phyloP scores from a whole-genome alignment of 2,329 filamentous ascomycete species.

The Fusarium palustre region DNA sequence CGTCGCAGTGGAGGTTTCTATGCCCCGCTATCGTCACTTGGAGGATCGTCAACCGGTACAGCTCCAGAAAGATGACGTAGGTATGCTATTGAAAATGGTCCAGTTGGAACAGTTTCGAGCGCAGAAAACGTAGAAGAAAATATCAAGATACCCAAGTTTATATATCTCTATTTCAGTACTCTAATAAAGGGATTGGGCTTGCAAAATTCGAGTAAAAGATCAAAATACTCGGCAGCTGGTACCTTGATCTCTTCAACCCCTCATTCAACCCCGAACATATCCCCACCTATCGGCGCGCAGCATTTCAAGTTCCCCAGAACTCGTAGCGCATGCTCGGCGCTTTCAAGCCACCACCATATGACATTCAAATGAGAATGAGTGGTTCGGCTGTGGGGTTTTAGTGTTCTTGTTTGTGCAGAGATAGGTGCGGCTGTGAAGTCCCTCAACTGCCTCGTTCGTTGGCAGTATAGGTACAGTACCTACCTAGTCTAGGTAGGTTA shows the following conservation, averaged over 20 bases:
- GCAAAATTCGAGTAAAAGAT: not conserved
- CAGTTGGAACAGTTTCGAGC: not conserved
- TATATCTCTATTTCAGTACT: not conserved
- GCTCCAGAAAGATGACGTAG: constrained; percentile 38
- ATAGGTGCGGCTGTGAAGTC: constrained; percentile 33
- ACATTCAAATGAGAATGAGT: not conserved
- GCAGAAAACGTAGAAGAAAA: not conserved
- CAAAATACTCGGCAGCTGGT: not conserved
- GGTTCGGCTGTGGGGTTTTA: constrained; percentile 31
- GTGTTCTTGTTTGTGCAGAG: constrained; percentile 4
- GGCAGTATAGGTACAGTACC: not conserved
- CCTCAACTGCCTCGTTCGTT: constrained; percentile 1
- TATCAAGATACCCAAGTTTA: not conserved
- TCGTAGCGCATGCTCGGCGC: constrained; percentile 27
- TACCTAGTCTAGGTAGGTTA: too few relatives aligned
- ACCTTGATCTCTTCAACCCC: constrained; percentile 11
- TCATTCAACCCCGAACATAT: constrained; percentile 40
- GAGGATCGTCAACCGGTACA: constrained; percentile 18
- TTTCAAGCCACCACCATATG: constrained; percentile 27
- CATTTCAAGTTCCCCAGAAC: constrained; percentile 31
- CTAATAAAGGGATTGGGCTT: too few relatives aligned
- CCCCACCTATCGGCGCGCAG: constrained; percentile 45
- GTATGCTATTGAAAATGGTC: not conserved
- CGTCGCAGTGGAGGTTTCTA: constrained; percentile 39
- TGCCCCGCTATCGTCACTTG: constrained; percentile 45